Conservation (phyloP, 345 rosid genomes). For the Rhodamnia rubescens region DNA sequence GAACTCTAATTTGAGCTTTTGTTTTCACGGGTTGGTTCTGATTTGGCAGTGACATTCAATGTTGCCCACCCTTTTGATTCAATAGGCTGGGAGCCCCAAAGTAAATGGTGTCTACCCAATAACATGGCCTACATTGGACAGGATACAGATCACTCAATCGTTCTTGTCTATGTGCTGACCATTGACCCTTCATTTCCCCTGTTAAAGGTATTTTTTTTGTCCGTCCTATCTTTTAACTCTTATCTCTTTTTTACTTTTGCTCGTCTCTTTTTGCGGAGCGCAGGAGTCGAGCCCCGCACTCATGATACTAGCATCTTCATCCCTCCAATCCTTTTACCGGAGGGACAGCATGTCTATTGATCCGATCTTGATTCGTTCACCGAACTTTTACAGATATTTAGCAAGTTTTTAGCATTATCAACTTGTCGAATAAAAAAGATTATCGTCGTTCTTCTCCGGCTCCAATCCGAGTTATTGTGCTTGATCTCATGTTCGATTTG, state of each 20-base stretch:
- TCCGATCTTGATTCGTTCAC: neutral
- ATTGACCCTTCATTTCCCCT: neutral
- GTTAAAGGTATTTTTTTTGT: neutral
- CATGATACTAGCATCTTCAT: too few species aligned
- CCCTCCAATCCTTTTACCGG: too few species aligned
- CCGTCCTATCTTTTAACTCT: too few species aligned
- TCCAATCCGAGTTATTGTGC: neutral
- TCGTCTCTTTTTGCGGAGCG: too few species aligned
- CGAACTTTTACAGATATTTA: neutral
- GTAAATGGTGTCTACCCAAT: neutral
- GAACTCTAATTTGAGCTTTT: neutral
- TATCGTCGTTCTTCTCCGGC: neutral
- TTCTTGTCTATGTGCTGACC: neutral
- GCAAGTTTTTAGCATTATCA: neutral
- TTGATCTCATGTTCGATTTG: neutral
- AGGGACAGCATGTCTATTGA: too few species aligned
- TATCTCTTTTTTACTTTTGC: too few species aligned
- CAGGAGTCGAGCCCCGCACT: too few species aligned
- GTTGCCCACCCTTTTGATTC: neutral
- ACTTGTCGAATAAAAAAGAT: neutral
- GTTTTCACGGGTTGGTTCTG: neutral
- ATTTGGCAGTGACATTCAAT: neutral
- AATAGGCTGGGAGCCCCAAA: neutral
- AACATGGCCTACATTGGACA: neutral
- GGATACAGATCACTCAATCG: neutral